Evolutionary conservation across 2,329 filamentous ascomycete species (phyloP).

Genomic region (Parafenestella ontariensis): DNA sequence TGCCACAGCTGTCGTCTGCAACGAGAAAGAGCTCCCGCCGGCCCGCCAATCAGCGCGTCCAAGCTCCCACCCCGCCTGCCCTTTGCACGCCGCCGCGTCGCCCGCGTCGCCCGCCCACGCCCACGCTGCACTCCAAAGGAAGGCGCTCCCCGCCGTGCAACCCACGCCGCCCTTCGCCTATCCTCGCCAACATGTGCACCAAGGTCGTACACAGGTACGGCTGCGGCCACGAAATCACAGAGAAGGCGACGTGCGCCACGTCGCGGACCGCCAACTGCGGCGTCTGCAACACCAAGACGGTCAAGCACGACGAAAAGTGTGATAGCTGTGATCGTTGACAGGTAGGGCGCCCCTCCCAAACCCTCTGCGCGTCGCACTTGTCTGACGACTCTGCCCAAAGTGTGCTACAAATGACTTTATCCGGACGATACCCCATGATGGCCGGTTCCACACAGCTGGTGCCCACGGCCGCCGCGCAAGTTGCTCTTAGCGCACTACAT

Average conservation of each 20-base stretch:
- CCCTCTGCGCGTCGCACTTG: constrained; percentile 24
- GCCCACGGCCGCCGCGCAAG: constrained; percentile 34
- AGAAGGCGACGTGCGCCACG: constrained; percentile 55
- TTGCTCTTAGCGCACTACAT: constrained; percentile 28
- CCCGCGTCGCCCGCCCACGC: constrained; percentile 4
- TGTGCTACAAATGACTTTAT: constrained; percentile 36
- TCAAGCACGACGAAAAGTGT: constrained; percentile 59
- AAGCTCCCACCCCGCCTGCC: constrained; percentile 32
- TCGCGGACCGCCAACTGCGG: constrained; percentile 53
- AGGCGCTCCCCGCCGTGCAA: constrained; percentile 32
- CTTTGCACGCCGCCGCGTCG: constrained; percentile 11
- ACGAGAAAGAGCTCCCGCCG: constrained; percentile 26
- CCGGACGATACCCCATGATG: constrained; percentile 44
- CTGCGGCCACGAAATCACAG: constrained; percentile 54
- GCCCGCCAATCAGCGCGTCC: constrained; percentile 35
- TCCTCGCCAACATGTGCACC: constrained; percentile 53
- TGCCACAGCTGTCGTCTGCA: constrained; percentile 12
- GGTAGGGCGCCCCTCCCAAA: constrained; percentile 31
- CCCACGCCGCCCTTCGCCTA: constrained; percentile 21
- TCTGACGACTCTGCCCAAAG: constrained; percentile 38
- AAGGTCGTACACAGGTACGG: constrained; percentile 56
- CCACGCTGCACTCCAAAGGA: constrained; percentile 27
- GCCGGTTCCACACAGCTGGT: constrained; percentile 38
- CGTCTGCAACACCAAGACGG: constrained; percentile 51
- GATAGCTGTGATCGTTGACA: constrained; percentile 54